Conservation (phyloP, 495 filamentous ascomycete genomes). For the Aspergillus baeticus region DNA sequence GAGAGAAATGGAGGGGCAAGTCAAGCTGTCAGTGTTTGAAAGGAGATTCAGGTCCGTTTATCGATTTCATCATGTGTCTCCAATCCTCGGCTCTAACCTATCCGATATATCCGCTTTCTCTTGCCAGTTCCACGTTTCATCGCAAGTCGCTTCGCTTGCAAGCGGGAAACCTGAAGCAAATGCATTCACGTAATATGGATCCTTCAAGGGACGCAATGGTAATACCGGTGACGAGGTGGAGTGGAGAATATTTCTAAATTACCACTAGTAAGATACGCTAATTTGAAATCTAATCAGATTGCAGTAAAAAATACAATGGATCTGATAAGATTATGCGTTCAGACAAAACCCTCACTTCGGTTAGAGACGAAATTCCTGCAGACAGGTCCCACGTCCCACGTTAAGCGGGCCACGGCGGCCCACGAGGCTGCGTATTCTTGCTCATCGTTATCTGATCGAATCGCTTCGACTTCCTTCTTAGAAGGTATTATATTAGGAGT, state of each 20-base stretch:
- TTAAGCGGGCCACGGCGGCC: too few relatives aligned
- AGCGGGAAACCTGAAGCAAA: background rate
- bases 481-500: too few relatives aligned
- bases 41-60: background rate
- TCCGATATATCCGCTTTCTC: background rate
- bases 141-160: background rate
- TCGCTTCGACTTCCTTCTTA: too few relatives aligned
- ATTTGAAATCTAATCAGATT: too few relatives aligned
- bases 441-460: background rate
- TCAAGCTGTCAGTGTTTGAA: background rate
- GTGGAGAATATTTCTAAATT: too few relatives aligned
- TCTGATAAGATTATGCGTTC: slow-evolving; percentile 6
- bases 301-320: background rate
- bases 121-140: background rate
- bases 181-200: background rate
- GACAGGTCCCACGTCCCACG: background rate
- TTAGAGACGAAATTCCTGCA: background rate
- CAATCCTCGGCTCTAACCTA: background rate
- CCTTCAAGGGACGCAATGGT: background rate
- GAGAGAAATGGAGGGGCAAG: background rate
- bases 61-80: background rate
- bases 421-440: background rate
- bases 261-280: background rate
- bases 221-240: too few relatives aligned
- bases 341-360: background rate